phyloP scores from a whole-genome alignment of 768 basidiomycete species.

The Cantharellus cinnabarinus region DNA sequence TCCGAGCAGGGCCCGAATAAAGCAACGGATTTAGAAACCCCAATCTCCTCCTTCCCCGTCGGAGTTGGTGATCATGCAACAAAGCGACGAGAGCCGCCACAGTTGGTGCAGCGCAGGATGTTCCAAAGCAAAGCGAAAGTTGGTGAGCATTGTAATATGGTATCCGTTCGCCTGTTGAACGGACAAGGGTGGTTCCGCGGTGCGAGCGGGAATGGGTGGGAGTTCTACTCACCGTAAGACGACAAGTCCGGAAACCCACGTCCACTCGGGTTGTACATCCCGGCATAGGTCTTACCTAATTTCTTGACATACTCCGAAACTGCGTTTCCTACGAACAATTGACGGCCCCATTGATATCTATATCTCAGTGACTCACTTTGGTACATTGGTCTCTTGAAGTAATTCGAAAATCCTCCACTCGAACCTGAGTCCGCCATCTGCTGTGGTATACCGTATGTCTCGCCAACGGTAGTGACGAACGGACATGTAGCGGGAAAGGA shows the following conservation, averaged over 20 bases:
- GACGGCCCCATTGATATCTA: neutral
- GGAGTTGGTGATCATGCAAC: neutral
- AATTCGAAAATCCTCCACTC: conserved; percentile 10
- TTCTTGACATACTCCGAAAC: neutral
- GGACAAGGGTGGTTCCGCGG: neutral
- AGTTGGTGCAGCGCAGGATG: conserved; percentile 1
- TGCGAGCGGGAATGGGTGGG: neutral
- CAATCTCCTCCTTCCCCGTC: neutral
- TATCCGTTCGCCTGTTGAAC: neutral
- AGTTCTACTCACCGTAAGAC: neutral
- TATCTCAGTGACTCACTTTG: neutral
- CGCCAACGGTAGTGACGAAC: conserved; percentile 5
- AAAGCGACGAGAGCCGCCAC: conserved; percentile 3
- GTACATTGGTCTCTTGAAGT: conserved; percentile 7
- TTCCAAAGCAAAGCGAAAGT: neutral
- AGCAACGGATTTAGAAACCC: conserved; percentile 5
- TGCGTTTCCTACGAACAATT: neutral
- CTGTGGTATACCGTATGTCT: neutral
- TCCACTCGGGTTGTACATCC: neutral
- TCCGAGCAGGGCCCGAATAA: neutral
- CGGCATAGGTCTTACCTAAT: neutral
- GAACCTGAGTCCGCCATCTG: conserved; percentile 1
- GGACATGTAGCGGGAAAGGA: conserved; percentile 4
- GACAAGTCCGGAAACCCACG: conserved; percentile 3
- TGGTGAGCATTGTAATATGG: neutral